phyloP scores from a whole-genome alignment of 2,329 filamentous ascomycete species.

The Tolypocladium pustulatum region DNA sequence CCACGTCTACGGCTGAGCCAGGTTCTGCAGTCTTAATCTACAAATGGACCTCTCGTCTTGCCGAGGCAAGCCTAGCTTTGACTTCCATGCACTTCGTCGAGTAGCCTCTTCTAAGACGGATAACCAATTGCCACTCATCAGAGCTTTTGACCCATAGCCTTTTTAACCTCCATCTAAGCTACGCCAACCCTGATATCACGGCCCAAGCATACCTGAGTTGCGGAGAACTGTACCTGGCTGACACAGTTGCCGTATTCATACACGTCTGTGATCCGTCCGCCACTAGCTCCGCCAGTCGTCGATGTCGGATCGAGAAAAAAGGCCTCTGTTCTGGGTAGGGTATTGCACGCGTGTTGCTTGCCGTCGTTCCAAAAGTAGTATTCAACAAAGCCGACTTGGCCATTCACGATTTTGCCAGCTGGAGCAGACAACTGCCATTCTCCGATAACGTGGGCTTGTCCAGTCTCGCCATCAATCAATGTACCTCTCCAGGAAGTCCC shows the following conservation, averaged over 20 bases:
- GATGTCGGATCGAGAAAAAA: slow-evolving; percentile 7
- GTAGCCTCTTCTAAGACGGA: too few species aligned
- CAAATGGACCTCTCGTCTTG: too few species aligned
- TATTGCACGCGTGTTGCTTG: slow-evolving; percentile 5
- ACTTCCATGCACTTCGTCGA: too few species aligned
- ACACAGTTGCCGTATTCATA: slow-evolving; percentile 11
- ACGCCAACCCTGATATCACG: slow-evolving; percentile 6
- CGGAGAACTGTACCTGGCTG: slow-evolving; percentile 4
- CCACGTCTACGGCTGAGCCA: too few species aligned
- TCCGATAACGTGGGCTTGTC: slow-evolving; percentile 6
- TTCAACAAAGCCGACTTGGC: slow-evolving; percentile 11
- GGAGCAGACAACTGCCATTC: slow-evolving; percentile 8
- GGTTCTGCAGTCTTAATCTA: too few species aligned
- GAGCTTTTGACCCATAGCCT: too few species aligned
- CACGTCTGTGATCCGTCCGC: slow-evolving; percentile 5
- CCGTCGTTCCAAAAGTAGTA: slow-evolving; percentile 11
- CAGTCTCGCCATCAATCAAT: slow-evolving; percentile 6
- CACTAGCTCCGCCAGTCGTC: slow-evolving; percentile 5
- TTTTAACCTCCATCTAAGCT: too few species aligned
- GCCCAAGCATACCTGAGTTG: not conserved
- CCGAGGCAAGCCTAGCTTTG: too few species aligned
- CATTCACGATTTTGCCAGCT: slow-evolving; percentile 6
- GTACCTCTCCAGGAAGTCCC: slow-evolving; percentile 12
- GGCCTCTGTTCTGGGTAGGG: slow-evolving; percentile 8
- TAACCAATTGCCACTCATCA: too few species aligned